Evolutionary conservation across 306 rosid species (phyloP).

Genomic region (Casuarina equisetifolia): DNA sequence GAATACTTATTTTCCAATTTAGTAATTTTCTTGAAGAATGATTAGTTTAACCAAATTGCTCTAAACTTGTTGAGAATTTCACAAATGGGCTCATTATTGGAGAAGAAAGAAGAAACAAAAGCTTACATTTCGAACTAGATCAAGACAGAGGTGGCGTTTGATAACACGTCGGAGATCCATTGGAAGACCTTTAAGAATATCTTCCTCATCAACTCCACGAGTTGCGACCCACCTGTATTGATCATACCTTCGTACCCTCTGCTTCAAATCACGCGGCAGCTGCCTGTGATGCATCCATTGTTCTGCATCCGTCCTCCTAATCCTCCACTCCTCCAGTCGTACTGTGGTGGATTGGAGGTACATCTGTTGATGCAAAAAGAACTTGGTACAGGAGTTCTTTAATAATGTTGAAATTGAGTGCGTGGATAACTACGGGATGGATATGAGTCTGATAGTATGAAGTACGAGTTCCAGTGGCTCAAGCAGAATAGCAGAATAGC

Average conservation of each 20-base stretch:
- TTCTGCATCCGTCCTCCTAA: slow-evolving; percentile 47
- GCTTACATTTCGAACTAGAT: slow-evolving; percentile 49
- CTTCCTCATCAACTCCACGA: slow-evolving; percentile 56
- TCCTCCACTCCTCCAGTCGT: slow-evolving; percentile 57
- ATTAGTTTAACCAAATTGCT: no score
- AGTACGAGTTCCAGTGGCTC: no score
- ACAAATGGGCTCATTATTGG: not conserved
- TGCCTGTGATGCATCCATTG: slow-evolving; percentile 29
- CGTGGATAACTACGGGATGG: not conserved
- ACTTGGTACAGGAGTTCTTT: not conserved
- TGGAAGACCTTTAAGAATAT: slow-evolving; percentile 55
- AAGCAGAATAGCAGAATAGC: no score
- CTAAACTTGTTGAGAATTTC: not conserved
- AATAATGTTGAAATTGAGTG: not conserved
- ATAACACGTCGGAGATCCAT: slow-evolving; percentile 56
- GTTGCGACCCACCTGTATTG: slow-evolving; percentile 61
- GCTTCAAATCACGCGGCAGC: slow-evolving; percentile 45
- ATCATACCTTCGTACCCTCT: slow-evolving; percentile 49
- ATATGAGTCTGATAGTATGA: no score
- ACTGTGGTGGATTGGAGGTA: slow-evolving; percentile 52
- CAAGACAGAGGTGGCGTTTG: slow-evolving; percentile 57
- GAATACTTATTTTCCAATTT: not conserved
- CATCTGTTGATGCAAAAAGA: slow-evolving; percentile 25
- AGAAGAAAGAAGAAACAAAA: not conserved
- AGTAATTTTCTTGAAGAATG: not conserved